Base-by-base conservation (phyloP, 139 green algal species). In the Zygnema cylindricum region DNA sequence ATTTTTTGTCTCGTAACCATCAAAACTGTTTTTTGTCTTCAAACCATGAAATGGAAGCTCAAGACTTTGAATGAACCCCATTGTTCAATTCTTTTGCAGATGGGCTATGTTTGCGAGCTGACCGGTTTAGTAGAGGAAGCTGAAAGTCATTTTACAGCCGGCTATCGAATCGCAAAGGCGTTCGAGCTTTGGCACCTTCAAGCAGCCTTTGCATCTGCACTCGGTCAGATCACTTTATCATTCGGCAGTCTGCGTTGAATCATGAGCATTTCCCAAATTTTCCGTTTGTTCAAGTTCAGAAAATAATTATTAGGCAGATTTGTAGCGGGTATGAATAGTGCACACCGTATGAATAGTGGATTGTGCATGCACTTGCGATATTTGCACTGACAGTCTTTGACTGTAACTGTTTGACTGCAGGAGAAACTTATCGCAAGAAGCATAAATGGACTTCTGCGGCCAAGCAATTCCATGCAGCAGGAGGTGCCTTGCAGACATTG, bases 81-180 rank as follows among this genome's bases (percentile, higher is more conserved):
- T 30, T n/a, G 30, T 73, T 25, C 30, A 30, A 73, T 73, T 25
- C 25, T 73, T 25, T n/a, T 41, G 71, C 77, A 84, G 77, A 69
- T 86, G 33, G 81, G 81, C 33, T 22, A 1, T 32, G 54, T 86
- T 36, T 86, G 42, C 23, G 81, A 86, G 81, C 33, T 79, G 2
- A 36, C 81, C 7, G 81, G 81, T 11, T 36, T 77, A 21, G 81
- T 76, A 25, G 81, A 78, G 11, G 81, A 86, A 41, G 81, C 81
- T 33, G 43, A 86, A 38, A 63, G 16, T 2, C 71, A 86, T 40
- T 86, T 86, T 21, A 38, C 32, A 2, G 81, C 71, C 33, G 81
- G 81, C 2, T 2, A 38, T 21, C 42, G 38, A 43, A 77, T 86
- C 33, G 33, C n/a, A 35, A 55, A 2, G 30, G 77, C n/a, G 2